Evolutionary conservation across 169 alveolate species (phyloP).

Genomic region (Plasmodium vivax): DNA sequence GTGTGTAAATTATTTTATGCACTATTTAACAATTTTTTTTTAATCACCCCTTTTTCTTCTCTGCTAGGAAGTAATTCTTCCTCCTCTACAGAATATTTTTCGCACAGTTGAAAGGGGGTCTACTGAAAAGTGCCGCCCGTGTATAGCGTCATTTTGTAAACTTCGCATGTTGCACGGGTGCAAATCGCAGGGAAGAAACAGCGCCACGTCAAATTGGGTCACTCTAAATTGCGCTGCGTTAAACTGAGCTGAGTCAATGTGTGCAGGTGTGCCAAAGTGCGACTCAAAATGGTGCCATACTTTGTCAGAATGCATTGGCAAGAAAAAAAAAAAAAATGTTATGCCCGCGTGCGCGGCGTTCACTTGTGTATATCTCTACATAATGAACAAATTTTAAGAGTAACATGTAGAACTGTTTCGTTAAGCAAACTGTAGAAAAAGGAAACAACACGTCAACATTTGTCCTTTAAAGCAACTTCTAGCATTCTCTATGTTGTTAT

Average conservation of each 20-base stretch:
- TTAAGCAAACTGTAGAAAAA: background rate
- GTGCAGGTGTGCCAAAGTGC: background rate
- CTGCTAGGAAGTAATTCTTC: background rate
- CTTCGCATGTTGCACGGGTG: background rate
- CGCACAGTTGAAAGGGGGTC: background rate
- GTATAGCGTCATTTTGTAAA: background rate
- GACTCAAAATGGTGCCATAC: background rate
- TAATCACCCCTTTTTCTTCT: background rate
- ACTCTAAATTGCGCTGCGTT: too few relatives aligned
- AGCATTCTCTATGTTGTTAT: background rate
- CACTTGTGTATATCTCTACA: background rate
- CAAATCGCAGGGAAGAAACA: background rate
- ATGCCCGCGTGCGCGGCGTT: background rate
- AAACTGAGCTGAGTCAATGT: background rate
- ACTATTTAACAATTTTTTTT: background rate
- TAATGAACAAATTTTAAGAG: background rate
- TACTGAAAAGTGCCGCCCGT: background rate
- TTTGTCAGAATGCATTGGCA: background rate
- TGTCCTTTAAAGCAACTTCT: background rate
- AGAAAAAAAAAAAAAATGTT: slow-evolving; percentile 7
- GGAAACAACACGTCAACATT: background rate
- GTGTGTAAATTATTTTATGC: background rate
- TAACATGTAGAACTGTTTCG: background rate
- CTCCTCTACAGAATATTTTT: background rate
- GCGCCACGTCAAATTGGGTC: background rate